Base-by-base conservation (phyloP, 2,329 filamentous ascomycete species). In the Ceratocystiopsis sp. region DNA sequence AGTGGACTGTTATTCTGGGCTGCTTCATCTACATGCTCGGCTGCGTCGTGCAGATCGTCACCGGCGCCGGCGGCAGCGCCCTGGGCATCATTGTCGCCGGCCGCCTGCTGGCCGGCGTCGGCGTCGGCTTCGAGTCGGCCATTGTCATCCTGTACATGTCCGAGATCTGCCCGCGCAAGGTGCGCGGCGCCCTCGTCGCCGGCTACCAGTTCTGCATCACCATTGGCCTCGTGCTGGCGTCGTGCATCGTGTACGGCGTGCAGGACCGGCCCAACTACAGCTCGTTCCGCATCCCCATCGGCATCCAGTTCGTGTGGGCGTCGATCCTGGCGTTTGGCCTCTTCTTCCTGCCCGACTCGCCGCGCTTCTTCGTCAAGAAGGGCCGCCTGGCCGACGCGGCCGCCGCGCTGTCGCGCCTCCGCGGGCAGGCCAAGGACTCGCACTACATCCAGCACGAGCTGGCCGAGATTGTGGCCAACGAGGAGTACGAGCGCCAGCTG, bases 71-170 rank as follows among this genome's bases (percentile, higher is more conserved):
- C 43, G 65, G 67, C 43, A 65, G 69, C 35, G 59, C 66, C 42
- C 64, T 81, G 13, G 73, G 67, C 45, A 66, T 75, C 48, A 75
- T 86, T 46, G 78, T 84, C 18, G 71, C 73, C 45, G 83, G 83
- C 58, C 81, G 82, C 69, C 63, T 86, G 45, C 62, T 89, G 53
- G 78, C 81, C 40, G 83, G 83, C 58, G 59, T 85, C 45, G 83
- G 83, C 68, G 80, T 86, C 53, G 83, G 82, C 56, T 85, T 85
- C 57, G 80, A 83, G 52, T 84, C 80, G 10, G 80, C 82, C 54
- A 77, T 85, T 54, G 77, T 86, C 60, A 84, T 86, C 56, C 68
- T 86, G 48, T 87, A 91, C 73, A 89, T 91, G 83, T 84, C 79
- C 40, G 84, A 87, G 63, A 84, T 87, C 57, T 63, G 65, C 49